Evolutionary conservation across 108 stramenopile genomes (phyloP).

Genomic region (Discostella stelligeroides): DNA sequence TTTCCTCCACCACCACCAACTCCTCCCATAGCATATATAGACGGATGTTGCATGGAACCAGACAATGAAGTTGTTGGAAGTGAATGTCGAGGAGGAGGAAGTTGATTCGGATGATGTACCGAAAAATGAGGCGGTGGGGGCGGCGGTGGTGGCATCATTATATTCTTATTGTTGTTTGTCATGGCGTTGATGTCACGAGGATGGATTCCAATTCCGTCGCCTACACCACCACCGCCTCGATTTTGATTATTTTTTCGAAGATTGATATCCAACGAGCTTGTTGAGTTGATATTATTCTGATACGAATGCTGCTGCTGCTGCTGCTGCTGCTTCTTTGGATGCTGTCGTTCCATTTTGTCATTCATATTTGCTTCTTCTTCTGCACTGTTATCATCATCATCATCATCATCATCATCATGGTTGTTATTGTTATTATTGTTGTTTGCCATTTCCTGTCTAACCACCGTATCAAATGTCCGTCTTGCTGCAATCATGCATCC

Average conservation of each 20-base stretch:
- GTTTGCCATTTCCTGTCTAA: conserved; percentile 54
- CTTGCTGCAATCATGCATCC: conserved; percentile 74
- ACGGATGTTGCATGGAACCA: too few species aligned
- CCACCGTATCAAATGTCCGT: conserved; percentile 61
- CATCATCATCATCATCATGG: too few species aligned
- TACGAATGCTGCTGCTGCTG: neutral
- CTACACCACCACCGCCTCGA: conserved; percentile 4
- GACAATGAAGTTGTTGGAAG: neutral
- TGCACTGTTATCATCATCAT: too few species aligned
- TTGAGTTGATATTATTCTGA: neutral
- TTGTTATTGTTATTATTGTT: neutral
- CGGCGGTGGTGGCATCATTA: conserved; percentile 5
- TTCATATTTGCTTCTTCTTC: too few species aligned
- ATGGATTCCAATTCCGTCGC: neutral
- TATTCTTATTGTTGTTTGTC: neutral
- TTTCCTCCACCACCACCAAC: too few species aligned
- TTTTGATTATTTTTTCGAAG: neutral
- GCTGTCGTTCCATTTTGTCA: too few species aligned
- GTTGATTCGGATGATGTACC: neutral
- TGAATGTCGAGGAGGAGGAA: neutral
- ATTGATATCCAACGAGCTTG: neutral
- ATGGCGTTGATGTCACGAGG: neutral
- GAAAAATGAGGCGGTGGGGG: neutral
- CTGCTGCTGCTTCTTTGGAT: too few species aligned
- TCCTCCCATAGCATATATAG: too few species aligned